Base-by-base conservation (phyloP, 2,329 filamentous ascomycete species). In the Apiospora sp. region DNA sequence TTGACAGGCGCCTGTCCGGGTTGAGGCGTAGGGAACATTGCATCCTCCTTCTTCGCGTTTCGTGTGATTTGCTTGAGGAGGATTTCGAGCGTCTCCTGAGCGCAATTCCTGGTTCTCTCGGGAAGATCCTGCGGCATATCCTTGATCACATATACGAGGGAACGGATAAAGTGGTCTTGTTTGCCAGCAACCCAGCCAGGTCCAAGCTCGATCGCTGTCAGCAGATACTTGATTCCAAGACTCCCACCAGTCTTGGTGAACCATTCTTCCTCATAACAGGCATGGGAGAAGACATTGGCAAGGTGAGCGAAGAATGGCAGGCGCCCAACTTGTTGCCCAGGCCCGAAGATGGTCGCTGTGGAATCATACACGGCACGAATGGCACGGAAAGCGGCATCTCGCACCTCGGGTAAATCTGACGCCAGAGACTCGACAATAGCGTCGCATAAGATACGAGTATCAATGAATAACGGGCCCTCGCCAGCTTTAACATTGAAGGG, bases 261-360 rank as follows among this genome's bases (percentile, higher is more conserved):
- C 96, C 97, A 99, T 78, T 99, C 96, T 81, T 99, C 96, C 78
- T 96, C 95, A 78, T 98, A 95, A 81, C 96, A 99, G 75, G 94
- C 95, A 81, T 99, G 96, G 77, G 94, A 96, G 81, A 98, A 98
- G 0, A 92, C 92, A 73, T 91, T 93, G 51, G 93, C 92, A 7
- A 99, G 87, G 78, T 96, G 92, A 73, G 88, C 89, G 83, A 99
- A 99, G 82, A 99, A 94, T 0, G 92, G 91, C 12, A 99, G 87
- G 72, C 91, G 91, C 46, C 93, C 90, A 44, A 95, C 91, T 71
- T 93, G 89, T 30, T 88, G 88, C 51, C 92, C 86, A 0, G 90
- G 91, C 3, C 95, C 95, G 75, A 98, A 94, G 46, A 99, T 94
- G 10, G 90, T 91, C 30, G 87, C 87, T 1, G 94, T 91, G 19